Conservation (phyloP, 345 rosid genomes). For the Brassica incana region DNA sequence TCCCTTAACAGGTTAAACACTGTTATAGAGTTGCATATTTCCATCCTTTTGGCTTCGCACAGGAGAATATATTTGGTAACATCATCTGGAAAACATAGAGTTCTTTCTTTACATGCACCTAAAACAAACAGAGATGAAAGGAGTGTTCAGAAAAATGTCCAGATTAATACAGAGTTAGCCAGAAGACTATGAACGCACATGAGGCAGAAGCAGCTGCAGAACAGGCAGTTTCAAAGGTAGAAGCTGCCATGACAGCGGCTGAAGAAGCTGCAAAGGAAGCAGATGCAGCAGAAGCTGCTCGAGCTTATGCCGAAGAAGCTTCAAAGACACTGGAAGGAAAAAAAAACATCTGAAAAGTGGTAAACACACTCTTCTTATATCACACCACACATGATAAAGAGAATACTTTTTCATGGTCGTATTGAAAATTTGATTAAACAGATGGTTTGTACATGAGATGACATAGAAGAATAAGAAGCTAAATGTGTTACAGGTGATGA, state of each 20-base stretch:
- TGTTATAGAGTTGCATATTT: conserved; percentile 4
- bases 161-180: conserved; percentile 76
- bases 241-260: neutral
- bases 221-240: conserved; percentile 80
- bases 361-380: neutral
- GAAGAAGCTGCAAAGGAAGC: conserved; percentile 21
- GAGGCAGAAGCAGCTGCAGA: conserved; percentile 90
- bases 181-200: conserved; percentile 61
- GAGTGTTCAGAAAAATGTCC: conserved; percentile 54
- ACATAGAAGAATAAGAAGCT: too few relatives aligned
- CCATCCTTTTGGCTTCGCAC: conserved; percentile 43
- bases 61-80: conserved; percentile 48
- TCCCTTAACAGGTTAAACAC: conserved; percentile 71
- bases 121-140: conserved; percentile 56
- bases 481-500: too few relatives aligned
- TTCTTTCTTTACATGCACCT: conserved; percentile 40
- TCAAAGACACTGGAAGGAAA: conserved; percentile 67
- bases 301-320: conserved; percentile 85
- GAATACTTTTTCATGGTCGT: neutral
- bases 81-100: conserved; percentile 49
- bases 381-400: neutral
- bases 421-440: neutral
- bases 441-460: too few relatives aligned
- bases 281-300: conserved; percentile 79
- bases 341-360: conserved; percentile 11